phyloP scores from a whole-genome alignment of 202 grass and related monocot species.

The Carex sylvatica region DNA sequence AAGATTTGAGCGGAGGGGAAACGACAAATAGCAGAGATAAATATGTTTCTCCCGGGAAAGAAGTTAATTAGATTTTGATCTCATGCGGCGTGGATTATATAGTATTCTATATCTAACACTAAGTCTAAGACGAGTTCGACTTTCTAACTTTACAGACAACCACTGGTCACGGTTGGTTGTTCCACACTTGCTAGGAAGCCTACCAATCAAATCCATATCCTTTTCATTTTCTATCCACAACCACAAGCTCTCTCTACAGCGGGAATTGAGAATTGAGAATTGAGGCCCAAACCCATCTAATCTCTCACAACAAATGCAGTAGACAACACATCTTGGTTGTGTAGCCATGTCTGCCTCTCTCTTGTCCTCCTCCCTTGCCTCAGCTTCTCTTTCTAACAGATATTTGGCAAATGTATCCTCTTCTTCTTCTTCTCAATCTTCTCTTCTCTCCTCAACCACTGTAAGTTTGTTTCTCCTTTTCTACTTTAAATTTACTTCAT shows the following conservation, averaged over 20 bases:
- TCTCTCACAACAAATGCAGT: neutral
- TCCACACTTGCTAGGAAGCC: neutral
- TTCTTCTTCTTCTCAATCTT: slow-evolving; percentile 33
- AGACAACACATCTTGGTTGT: neutral
- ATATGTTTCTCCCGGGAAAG: too few relatives aligned
- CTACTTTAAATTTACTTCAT: neutral
- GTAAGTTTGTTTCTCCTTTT: slow-evolving; percentile 28
- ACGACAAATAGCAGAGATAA: too few relatives aligned
- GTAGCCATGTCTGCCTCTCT: slow-evolving; percentile 52
- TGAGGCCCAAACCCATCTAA: slow-evolving; percentile 15
- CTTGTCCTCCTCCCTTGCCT: slow-evolving; percentile 40
- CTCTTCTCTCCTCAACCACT: slow-evolving; percentile 32
- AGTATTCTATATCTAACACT: too few relatives aligned
- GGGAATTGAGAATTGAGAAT: too few relatives aligned
- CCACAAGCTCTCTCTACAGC: neutral
- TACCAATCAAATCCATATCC: neutral
- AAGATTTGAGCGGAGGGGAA: too few relatives aligned
- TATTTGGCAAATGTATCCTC: slow-evolving; percentile 40
- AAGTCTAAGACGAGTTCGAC: too few relatives aligned
- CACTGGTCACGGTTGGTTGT: neutral
- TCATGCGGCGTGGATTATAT: too few relatives aligned
- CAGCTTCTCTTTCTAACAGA: slow-evolving; percentile 44
- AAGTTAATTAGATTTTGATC: too few relatives aligned
- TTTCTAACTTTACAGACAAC: too few relatives aligned
- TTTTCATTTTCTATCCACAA: neutral